Base-by-base conservation (phyloP, 225 moss, liverwort and hornwort genomes). In the Bryoerythrophyllum caledonicum region DNA sequence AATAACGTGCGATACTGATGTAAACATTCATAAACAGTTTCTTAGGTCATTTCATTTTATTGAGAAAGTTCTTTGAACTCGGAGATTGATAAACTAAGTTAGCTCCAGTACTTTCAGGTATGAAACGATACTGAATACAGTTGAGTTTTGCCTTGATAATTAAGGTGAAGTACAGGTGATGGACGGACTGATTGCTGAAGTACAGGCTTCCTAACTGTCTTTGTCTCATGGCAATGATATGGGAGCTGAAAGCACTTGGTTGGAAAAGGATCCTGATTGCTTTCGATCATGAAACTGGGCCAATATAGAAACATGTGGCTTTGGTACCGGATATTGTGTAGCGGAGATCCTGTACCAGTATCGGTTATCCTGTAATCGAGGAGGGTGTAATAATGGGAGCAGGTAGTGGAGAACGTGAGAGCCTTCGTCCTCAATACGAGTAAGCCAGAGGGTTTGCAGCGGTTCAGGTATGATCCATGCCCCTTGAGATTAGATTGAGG, bases 381-480 rank as follows among this genome's bases (percentile, higher is more conserved):
- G 43, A 26, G 41, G 16, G 34, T 28, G 67, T 54, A 41, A 25
- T 65, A 37, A 38, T 63, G 21, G 49, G 60, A 59, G 23, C 54
- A 73, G 68, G 63, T 46, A 1, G 37, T 70, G 37, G 77, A 81
- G 84, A 84, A 78, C 74, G 40, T 65, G 60, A 81, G 70, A 74
- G 80, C 77, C 28, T 15, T 13, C 26, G 16, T 59, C 59, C 59
- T 77, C 78, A 56, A 63, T 63, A 73, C 55, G 63, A 63, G 48
- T 56, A 35, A 62, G 41, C 35, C 46, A 49, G 59, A 76, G 64
- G 77, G 77, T 77, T 77, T 69, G 84, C 77, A 84, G 73, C 74
- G 77, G 65, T 84, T 81, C 80, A 81, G 3, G 44, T 52, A 58
- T 60, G 44, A 73, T 77, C 70, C 77, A 74, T 84, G 77, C 84